Percentiles rank a stretch among this genome's conserved stretches.
These are phyloP conservation scores for Geotrichum bryndzae DNA, from an alignment of 1,139 yeast genomes.

Conservation along the genomic window DNA sequence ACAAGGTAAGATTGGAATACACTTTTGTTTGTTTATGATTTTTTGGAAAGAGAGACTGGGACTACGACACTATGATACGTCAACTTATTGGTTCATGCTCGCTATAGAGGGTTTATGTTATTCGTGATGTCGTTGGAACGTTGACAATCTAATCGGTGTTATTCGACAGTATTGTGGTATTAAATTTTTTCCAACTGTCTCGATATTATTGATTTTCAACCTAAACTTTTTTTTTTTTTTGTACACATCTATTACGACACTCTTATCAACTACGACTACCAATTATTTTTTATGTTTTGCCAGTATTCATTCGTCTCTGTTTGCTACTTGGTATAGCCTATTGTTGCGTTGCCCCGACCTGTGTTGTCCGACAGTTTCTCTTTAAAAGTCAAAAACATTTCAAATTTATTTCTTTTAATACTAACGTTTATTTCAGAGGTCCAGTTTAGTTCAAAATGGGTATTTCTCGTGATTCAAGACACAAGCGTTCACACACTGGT, in stretches of 20 bases:
- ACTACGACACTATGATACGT: neutral
- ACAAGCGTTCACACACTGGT: conserved; percentile 99
- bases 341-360: neutral
- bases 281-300: neutral
- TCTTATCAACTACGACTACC: neutral
- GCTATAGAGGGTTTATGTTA: neutral
- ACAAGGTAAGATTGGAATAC: conserved; percentile 14
- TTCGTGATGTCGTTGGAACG: neutral
- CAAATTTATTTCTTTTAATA: neutral
- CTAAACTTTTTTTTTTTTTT: neutral
- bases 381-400: neutral
- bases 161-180: neutral
- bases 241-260: neutral
- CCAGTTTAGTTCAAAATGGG: conserved; percentile 55
- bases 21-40: too few species aligned
- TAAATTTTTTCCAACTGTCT: neutral
- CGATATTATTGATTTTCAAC: neutral
- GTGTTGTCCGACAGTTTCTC: neutral
- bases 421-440: conserved; percentile 13
- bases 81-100: neutral
- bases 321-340: too few species aligned
- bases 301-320: too few species aligned
- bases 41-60: neutral
- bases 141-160: neutral
- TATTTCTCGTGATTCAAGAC: conserved; percentile 99